Evolutionary conservation across 2,329 filamentous ascomycete genomes (phyloP).

Genomic region (Monilinia aucupariae): DNA sequence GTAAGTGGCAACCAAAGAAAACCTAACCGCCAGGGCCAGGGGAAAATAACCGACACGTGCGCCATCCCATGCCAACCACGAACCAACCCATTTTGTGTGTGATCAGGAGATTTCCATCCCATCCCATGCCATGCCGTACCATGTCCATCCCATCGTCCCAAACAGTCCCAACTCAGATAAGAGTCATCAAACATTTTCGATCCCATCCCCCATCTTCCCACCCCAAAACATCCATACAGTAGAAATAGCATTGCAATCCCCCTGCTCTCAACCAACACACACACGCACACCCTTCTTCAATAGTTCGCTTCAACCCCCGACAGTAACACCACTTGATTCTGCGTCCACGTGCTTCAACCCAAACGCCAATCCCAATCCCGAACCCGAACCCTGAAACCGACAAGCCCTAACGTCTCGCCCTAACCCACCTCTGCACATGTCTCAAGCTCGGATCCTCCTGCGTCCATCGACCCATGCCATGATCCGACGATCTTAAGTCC

Average conservation of each 20-base stretch:
- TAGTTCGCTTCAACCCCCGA: background rate
- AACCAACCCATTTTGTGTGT: conserved; percentile 9
- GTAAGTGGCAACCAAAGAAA: background rate
- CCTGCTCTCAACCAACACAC: background rate
- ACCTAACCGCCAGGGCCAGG: conserved; percentile 10
- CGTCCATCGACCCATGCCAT: conserved; percentile 55
- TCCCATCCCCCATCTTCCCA: background rate
- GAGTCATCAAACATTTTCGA: conserved; percentile 4
- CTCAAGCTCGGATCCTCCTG: conserved; percentile 55
- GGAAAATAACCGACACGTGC: conserved; percentile 4
- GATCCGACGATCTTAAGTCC: conserved; percentile 49
- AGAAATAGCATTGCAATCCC: background rate
- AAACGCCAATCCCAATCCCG: too few relatives aligned
- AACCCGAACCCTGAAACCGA: background rate
- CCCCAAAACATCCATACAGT: background rate
- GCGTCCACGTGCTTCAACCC: background rate
- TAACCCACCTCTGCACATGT: conserved; percentile 54
- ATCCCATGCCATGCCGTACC: background rate
- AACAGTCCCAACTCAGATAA: background rate
- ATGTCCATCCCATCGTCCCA: background rate
- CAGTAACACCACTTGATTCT: background rate
- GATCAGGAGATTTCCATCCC: background rate
- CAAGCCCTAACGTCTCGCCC: conserved; percentile 35
- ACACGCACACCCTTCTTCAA: background rate
- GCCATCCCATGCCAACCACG: conserved; percentile 14